phyloP scores from a whole-genome alignment of 345 rosid species.

The Eucalyptus decipiens region DNA sequence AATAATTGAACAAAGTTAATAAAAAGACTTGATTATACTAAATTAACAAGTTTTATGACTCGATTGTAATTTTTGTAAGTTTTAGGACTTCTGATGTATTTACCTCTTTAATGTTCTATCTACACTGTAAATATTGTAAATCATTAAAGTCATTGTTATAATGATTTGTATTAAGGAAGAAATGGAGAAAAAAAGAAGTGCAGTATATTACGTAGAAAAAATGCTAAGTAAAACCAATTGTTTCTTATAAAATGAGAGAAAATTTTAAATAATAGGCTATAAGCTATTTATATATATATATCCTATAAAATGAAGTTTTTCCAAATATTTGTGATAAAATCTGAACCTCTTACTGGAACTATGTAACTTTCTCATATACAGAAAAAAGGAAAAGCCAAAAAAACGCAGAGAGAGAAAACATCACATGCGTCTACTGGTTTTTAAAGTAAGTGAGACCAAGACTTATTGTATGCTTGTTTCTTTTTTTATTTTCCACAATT shows the following conservation, averaged over 20 bases:
- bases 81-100: too few species aligned
- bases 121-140: too few species aligned
- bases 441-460: too few species aligned
- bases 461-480: too few species aligned
- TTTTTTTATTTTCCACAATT: too few species aligned
- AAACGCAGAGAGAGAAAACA: background rate
- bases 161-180: background rate
- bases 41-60: too few species aligned
- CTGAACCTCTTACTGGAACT: background rate
- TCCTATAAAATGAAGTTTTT: background rate
- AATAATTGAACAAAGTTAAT: too few species aligned
- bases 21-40: too few species aligned
- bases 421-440: background rate
- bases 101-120: too few species aligned
- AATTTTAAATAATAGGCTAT: background rate
- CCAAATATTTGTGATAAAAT: background rate
- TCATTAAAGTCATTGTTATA: background rate
- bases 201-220: background rate
- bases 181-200: too few species aligned
- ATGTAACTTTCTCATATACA: background rate
- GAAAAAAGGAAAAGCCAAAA: too few species aligned
- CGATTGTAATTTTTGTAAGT: too few species aligned
- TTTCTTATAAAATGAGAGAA: background rate
- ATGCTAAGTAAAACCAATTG: background rate
- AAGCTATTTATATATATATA: background rate